phyloP scores from a whole-genome alignment of 106 monocot species.

The Platanthera zijinensis region DNA sequence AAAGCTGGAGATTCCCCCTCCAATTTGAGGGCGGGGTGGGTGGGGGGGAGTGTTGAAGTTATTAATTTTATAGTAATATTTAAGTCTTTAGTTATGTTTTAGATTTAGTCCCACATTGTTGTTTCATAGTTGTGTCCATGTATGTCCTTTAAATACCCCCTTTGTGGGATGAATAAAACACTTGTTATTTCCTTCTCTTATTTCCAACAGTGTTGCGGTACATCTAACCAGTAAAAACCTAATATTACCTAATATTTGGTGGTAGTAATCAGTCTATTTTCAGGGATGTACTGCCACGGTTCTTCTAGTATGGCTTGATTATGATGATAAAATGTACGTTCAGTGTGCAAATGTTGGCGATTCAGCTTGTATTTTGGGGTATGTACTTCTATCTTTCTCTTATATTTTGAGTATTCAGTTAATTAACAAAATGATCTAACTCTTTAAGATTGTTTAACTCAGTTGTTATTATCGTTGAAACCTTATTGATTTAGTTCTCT shows the following conservation, averaged over 20 bases:
- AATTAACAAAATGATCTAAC: not conserved
- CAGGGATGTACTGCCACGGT: constrained; percentile 95
- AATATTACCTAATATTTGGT: not conserved
- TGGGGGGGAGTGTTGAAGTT: no score
- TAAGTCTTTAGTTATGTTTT: no score
- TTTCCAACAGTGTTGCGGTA: not conserved
- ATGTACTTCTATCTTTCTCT: constrained; percentile 9
- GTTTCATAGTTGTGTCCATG: no score
- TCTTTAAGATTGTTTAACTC: not conserved
- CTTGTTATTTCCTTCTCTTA: no score
- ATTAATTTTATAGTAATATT: no score
- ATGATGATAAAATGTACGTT: constrained; percentile 51
- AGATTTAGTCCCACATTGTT: no score
- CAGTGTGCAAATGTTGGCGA: constrained; percentile 99
- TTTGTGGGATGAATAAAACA: no score
- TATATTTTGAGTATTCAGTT: not conserved
- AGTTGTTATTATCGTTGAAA: not conserved
- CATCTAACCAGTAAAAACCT: not conserved
- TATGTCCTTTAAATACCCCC: no score
- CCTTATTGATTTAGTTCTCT: not conserved
- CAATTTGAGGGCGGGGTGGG: no score
- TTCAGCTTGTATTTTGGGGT: constrained; percentile 89
- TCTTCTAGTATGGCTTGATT: constrained; percentile 80
- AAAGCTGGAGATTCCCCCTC: no score
- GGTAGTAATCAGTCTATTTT: constrained; percentile 9